phyloP scores from a whole-genome alignment of 768 basidiomycete genomes.

The Kockovaella imperatae region DNA sequence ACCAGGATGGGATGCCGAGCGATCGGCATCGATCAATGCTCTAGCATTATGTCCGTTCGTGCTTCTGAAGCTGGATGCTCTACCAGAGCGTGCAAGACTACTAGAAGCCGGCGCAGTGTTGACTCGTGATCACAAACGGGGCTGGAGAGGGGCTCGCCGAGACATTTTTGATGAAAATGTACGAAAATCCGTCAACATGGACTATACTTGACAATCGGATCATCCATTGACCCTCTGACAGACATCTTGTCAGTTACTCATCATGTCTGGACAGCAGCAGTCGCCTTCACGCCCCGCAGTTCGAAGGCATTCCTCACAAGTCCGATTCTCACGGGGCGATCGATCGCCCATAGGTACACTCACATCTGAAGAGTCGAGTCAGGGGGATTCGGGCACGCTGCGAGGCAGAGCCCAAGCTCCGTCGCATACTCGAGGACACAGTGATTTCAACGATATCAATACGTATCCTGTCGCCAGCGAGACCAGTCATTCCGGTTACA shows the following conservation, averaged over 20 bases:
- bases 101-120: no score
- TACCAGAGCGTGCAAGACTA: no score
- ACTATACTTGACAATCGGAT: neutral
- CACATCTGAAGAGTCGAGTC: conserved; percentile 17
- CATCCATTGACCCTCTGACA: neutral
- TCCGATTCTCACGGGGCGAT: conserved; percentile 25
- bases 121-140: no score
- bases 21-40: neutral
- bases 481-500: no score
- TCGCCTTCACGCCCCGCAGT: conserved; percentile 19
- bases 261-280: conserved; percentile 12
- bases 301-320: conserved; percentile 17
- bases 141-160: no score
- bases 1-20: neutral
- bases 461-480: neutral
- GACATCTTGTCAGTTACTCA: neutral
- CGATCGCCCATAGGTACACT: conserved; percentile 19
- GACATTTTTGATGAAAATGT: no score
- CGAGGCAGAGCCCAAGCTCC: no score
- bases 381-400: no score
- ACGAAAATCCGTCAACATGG: no score
- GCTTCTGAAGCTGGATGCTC: neutral
- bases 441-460: no score
- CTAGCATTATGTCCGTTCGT: no score
- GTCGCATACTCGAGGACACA: no score